These are phyloP conservation scores for Penicillium freii DNA, from an alignment of 2,329 filamentous ascomycete genomes.

Conservation along the genomic window DNA sequence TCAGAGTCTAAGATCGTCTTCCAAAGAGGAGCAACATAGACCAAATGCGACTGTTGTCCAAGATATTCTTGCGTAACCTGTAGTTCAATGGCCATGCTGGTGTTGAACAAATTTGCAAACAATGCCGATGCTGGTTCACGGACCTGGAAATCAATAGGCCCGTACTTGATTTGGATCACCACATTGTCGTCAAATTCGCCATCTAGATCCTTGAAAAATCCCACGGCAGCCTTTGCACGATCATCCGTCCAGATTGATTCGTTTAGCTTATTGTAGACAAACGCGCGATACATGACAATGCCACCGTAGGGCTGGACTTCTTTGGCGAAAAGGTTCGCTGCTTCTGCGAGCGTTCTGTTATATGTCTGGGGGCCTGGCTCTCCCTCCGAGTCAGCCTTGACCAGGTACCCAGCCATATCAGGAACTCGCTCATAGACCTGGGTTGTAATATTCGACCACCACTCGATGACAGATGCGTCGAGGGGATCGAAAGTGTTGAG, in stretches of 20 bases:
- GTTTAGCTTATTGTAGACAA: constrained; percentile 64
- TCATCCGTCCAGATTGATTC: constrained; percentile 64
- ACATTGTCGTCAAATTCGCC: constrained; percentile 68
- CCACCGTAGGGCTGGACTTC: constrained; percentile 59
- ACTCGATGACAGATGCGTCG: constrained; percentile 57
- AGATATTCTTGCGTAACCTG: constrained; percentile 69
- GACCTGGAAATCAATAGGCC: constrained; percentile 72
- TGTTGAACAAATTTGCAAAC: constrained; percentile 54
- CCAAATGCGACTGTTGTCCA: constrained; percentile 67
- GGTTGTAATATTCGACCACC: constrained; percentile 62
- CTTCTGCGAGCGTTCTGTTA: constrained; percentile 66
- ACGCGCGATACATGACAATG: constrained; percentile 68
- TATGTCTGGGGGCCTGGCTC: constrained; percentile 69
- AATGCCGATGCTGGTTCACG: constrained; percentile 66
- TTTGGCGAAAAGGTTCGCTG: constrained; percentile 66
- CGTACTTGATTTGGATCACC: constrained; percentile 70
- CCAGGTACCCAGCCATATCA: constrained; percentile 66
- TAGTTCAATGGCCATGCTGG: constrained; percentile 60
- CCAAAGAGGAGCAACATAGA: constrained; percentile 69
- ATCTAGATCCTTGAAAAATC: constrained; percentile 65
- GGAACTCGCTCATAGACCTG: constrained; percentile 61
- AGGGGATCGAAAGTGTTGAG: constrained; percentile 65
- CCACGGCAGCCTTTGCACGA: constrained; percentile 66
- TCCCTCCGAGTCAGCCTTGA: constrained; percentile 71
- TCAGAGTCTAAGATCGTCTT: constrained; percentile 67